Evolutionary conservation across 305 asterid genomes (phyloP), one percentile per base, ranked within the genome.

Genomic region (Rubia occidens): DNA sequence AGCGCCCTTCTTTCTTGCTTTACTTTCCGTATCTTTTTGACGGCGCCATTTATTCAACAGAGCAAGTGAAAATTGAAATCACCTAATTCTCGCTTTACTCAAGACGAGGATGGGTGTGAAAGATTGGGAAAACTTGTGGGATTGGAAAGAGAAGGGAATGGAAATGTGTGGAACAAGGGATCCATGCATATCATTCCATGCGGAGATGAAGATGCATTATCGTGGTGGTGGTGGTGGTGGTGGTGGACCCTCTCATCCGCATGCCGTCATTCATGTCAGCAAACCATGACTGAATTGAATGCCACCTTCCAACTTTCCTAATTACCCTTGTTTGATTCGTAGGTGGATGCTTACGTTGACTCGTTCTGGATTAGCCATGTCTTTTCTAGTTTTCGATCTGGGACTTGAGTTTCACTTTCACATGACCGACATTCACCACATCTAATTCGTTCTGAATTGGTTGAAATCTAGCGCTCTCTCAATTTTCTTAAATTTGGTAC

Each of bases 1-100:
- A 55, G 60, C 60, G 29, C 40, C 67, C 74, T 71, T 29, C 74
- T 70, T 8, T 32, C 51, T 40, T 63, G 55, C 74, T 66, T 18
- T 66, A 51, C 70, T 76, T 67, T 76, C 69, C 49, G 67, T 66
- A 47, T 55, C 69, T 60, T 72, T 73, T 59, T 59, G 68, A 47
- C 68, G 51, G 69, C 47, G 37, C 64, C 71, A 24, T 69, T 53
- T 29, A 43, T 29, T 51, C 59, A 71, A 71, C 55, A 5, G 15
- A n/a, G 17, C 13, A 17, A 17, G 39, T 24, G 26, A n/a, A 63
- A 40, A 63, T 55, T 2, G 60, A 39, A 39, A 2, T 53, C 58
- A 2, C 58, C 58, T 53, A 6, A n/a, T n/a, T n/a, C 58, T 53
- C 6, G 24, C 58, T 53, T 53, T 53, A 53, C 58, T 53, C 58